Evolutionary conservation across 2,329 filamentous ascomycete genomes (phyloP), one percentile per base, ranked within the genome.

Genomic region (Cladosporium phlei): DNA sequence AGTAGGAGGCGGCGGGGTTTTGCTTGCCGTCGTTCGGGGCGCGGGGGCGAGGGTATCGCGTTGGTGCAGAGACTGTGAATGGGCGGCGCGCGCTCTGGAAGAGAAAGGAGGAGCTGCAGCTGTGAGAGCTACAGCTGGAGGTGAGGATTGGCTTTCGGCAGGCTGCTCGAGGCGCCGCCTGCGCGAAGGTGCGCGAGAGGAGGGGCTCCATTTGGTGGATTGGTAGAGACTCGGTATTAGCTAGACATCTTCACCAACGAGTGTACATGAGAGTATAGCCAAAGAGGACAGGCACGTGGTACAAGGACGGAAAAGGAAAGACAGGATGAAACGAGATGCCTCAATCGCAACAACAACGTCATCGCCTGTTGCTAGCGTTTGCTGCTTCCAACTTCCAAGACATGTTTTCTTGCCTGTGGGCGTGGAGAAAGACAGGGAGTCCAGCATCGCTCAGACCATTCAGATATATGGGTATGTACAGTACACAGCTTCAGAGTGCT

Each of bases 1-100:
- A 57, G 54, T 66, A 59, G 30, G 57, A 64, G 50, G 51, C 59
- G 46, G 59, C 57, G 19, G 33, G 34, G 48, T 45, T 28, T 11
- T 40, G 20, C 25, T 47, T 39, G 35, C 27, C 35, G 20, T 38
- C 34, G 33, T 38, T 39, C 35, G 48, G 37, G 30, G 44, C 38
- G 30, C 50, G 42, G 5, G 42, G 42, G n/a, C 42, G 42, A 20
- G 42, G 42, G 19, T 27, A 22, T 7, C 37, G 10, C 3, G 24
- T n/a, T 14, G 48, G 2, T 10, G 24, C n/a, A 9, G 39, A 30
- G 24, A 34, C 14, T 10, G 21, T n/a, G 14, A 47, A 38, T 5
- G 39, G 27, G 21, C 35, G 32, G n/a, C 16, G 22, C 33, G 12
- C 22, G 39, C 16, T 22, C 25, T 35, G 38, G 32, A 27, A 27